A percentile compares a stretch with the other conserved stretches of the same genome.
Conservation (phyloP, 2,329 filamentous ascomycete genomes). For the Cercospora canescens region DNA sequence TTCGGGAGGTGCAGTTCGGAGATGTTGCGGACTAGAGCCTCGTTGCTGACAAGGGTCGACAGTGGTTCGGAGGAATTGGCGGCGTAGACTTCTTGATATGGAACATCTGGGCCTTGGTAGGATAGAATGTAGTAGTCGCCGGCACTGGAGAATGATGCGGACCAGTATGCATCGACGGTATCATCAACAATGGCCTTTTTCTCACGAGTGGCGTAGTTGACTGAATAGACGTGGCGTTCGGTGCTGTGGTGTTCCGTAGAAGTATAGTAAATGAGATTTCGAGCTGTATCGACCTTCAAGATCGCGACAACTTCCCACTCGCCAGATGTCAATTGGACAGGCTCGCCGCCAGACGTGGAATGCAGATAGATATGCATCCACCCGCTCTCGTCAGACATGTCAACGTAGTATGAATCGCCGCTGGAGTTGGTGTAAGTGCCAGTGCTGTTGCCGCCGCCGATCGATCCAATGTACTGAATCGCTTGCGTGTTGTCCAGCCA, state of each 20-base stretch:
- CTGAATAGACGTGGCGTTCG: conserved; percentile 67
- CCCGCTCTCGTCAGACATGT: conserved; percentile 65
- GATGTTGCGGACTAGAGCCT: conserved; percentile 56
- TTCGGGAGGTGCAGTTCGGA: conserved; percentile 63
- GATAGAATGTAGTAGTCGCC: conserved; percentile 66
- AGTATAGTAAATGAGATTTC: conserved; percentile 62
- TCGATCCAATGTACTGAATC: conserved; percentile 56
- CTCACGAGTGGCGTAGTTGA: conserved; percentile 57
- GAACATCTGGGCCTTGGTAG: conserved; percentile 66
- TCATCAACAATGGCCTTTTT: conserved; percentile 64
- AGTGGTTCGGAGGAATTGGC: conserved; percentile 57
- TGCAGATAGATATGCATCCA: conserved; percentile 68
- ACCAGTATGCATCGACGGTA: conserved; percentile 58
- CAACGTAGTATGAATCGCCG: conserved; percentile 57
- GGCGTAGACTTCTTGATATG: conserved; percentile 67
- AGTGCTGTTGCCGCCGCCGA: conserved; percentile 36
- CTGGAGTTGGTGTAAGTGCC: conserved; percentile 32
- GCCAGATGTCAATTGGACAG: conserved; percentile 52
- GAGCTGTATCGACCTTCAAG: conserved; percentile 58
- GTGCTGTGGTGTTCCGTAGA: conserved; percentile 67
- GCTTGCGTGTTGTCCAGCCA: conserved; percentile 63
- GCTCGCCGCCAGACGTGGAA: conserved; percentile 54
- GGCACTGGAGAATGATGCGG: conserved; percentile 63
- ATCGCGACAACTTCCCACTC: conserved; percentile 66
- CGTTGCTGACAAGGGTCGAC: conserved; percentile 61